A percentile compares a stretch with the other conserved stretches of the same genome.
Evolutionary conservation across 805 yeast genomes (phyloP).

Genomic region (Zygosaccharomyces rouxii): DNA sequence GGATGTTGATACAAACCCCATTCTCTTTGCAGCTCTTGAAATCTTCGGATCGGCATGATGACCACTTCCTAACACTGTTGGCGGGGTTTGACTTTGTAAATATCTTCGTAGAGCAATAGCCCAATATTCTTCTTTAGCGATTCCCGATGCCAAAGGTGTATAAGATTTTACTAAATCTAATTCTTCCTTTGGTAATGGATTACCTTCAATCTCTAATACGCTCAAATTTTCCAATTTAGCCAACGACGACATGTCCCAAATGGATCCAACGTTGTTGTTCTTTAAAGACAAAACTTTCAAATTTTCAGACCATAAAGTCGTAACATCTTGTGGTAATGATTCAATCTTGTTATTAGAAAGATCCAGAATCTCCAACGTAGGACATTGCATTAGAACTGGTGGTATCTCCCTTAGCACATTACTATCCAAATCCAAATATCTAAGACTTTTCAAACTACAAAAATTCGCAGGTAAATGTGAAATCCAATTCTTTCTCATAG

Average conservation of each 20-base stretch:
- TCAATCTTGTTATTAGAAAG: conserved; percentile 52
- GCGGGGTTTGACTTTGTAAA: conserved; percentile 18
- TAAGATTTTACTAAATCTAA: conserved; percentile 38
- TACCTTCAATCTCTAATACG: conserved; percentile 57
- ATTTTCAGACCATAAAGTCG: conserved; percentile 37
- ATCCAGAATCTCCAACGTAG: conserved; percentile 59
- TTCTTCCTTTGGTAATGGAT: conserved; percentile 53
- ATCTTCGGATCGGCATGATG: conserved; percentile 11
- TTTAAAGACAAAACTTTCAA: conserved; percentile 59
- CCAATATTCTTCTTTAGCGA: conserved; percentile 40
- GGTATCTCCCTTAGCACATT: conserved; percentile 58
- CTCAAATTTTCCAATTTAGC: conserved; percentile 49
- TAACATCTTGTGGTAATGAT: conserved; percentile 44
- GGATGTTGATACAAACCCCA: conserved; percentile 54
- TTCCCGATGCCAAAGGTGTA: conserved; percentile 36
- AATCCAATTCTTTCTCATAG: conserved; percentile 50
- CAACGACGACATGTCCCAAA: conserved; percentile 49
- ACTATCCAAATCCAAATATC: conserved; percentile 62
- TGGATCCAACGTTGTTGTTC: conserved; percentile 46
- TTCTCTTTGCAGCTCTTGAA: conserved; percentile 66
- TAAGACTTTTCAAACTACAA: conserved; percentile 41
- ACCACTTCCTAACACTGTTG: conserved; percentile 16
- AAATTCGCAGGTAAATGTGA: conserved; percentile 46
- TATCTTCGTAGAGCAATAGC: conserved; percentile 30
- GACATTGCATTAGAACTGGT: conserved; percentile 35